Conservation (phyloP, 805 yeast genomes). For the Nakazawaea ernobii region DNA sequence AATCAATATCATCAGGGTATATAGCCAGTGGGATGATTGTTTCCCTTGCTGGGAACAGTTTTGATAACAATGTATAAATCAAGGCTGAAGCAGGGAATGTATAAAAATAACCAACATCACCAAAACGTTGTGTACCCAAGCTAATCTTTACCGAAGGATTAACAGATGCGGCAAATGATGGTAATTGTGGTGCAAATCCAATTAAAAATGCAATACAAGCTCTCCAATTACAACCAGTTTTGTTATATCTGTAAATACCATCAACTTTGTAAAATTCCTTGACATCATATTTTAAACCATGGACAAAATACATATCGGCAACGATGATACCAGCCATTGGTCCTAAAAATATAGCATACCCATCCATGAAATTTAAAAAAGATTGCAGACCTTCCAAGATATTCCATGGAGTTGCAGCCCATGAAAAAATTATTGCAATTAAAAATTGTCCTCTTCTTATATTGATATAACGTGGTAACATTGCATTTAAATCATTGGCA, state of each 20-base stretch:
- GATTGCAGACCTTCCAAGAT: slow-evolving; percentile 29
- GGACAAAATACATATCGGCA: slow-evolving; percentile 33
- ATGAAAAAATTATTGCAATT: slow-evolving; percentile 27
- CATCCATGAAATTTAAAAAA: slow-evolving; percentile 30
- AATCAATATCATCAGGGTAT: slow-evolving; percentile 10
- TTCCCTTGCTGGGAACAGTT: slow-evolving; percentile 17
- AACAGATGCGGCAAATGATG: slow-evolving; percentile 57
- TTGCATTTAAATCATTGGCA: slow-evolving; percentile 51
- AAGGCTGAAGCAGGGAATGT: slow-evolving; percentile 23
- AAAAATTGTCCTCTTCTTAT: slow-evolving; percentile 48
- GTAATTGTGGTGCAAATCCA: slow-evolving; percentile 79
- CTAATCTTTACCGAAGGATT: slow-evolving; percentile 19
- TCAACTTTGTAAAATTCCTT: slow-evolving; percentile 26
- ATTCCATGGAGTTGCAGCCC: slow-evolving; percentile 36
- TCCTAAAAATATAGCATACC: slow-evolving; percentile 31
- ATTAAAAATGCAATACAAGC: slow-evolving; percentile 44
- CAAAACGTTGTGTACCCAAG: slow-evolving; percentile 20
- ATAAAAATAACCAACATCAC: slow-evolving; percentile 27
- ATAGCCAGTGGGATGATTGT: slow-evolving; percentile 6
- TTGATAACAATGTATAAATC: slow-evolving; percentile 20
- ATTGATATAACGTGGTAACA: slow-evolving; percentile 53
- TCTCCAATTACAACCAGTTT: slow-evolving; percentile 39
- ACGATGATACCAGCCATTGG: slow-evolving; percentile 33
- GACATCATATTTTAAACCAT: slow-evolving; percentile 31
- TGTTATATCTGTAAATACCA: slow-evolving; percentile 33